phyloP scores from a whole-genome alignment of 2,329 filamentous ascomycete species.

The Sporothrix pallida region DNA sequence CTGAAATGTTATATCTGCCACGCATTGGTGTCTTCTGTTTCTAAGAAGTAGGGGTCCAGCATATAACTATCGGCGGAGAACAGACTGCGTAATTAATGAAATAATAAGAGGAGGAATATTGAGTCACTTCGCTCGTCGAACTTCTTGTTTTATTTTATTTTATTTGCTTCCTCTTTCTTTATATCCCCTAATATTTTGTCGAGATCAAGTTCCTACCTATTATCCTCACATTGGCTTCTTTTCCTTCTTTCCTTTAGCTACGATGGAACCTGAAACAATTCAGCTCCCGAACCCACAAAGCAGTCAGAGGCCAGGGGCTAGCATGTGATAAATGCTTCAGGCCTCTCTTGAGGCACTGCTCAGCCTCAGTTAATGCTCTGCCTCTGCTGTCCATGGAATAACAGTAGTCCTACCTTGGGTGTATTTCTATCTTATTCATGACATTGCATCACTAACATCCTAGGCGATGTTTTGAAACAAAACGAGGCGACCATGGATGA shows the following conservation, averaged over 20 bases:
- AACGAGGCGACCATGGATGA: neutral
- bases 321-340: neutral
- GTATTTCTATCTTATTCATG: too few species aligned
- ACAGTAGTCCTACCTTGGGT: neutral
- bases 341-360: neutral
- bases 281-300: neutral
- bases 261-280: slow-evolving; percentile 4
- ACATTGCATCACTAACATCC: neutral
- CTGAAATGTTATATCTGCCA: neutral
- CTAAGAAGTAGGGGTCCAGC: slow-evolving; percentile 7
- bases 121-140: neutral
- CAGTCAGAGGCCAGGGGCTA: slow-evolving; percentile 8
- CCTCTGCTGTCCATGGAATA: neutral
- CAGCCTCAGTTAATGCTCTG: neutral
- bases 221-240: neutral
- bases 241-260: slow-evolving; percentile 5
- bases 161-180: neutral
- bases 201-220: neutral
- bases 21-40: neutral
- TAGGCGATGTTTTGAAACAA: slow-evolving; percentile 11
- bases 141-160: neutral
- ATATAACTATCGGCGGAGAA: neutral
- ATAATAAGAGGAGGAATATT: neutral
- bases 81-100: neutral
- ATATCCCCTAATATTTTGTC: neutral